Evolutionary conservation across 2,329 filamentous ascomycete species (phyloP).

Genomic region (Cryphonectria japonica): DNA sequence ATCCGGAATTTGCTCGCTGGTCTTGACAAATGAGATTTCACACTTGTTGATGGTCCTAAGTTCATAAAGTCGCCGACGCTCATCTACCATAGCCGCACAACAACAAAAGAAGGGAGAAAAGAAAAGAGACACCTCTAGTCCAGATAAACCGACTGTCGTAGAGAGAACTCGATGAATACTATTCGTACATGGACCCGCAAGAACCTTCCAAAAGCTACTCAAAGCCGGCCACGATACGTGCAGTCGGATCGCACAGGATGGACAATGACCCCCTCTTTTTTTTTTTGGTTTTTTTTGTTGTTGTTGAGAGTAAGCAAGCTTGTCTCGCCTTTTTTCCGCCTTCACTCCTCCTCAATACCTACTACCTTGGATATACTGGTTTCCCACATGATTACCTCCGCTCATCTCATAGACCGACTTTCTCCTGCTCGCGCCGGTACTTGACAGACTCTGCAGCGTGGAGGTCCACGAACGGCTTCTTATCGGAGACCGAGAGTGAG

Average conservation of each 20-base stretch:
- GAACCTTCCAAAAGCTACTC: not conserved
- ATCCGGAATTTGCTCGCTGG: too few species aligned
- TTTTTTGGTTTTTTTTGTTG: not conserved
- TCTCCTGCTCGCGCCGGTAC: constrained; percentile 38
- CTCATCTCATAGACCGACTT: not conserved
- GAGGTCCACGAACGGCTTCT: constrained; percentile 42
- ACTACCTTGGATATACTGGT: constrained; percentile 5
- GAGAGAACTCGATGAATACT: constrained; percentile 23
- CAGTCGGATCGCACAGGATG: not conserved
- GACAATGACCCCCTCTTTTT: not conserved
- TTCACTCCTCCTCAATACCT: not conserved
- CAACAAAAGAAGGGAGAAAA: not conserved
- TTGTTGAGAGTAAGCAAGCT: not conserved
- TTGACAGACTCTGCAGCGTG: constrained; percentile 36
- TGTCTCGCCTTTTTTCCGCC: not conserved
- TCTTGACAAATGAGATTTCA: constrained; percentile 12
- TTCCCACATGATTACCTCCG: not conserved
- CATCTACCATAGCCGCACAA: constrained; percentile 7
- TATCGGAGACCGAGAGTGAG: constrained; percentile 43
- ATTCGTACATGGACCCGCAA: constrained; percentile 17
- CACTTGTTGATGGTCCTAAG: constrained; percentile 16
- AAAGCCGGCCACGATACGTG: constrained; percentile 14
- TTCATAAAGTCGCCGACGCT: constrained; percentile 13
- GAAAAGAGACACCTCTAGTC: not conserved
- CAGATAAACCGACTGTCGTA: constrained; percentile 7